Evolutionary conservation across 768 basidiomycete species (phyloP), one percentile per base, ranked within the genome.

Genomic region (Cystoderma amianthinum): DNA sequence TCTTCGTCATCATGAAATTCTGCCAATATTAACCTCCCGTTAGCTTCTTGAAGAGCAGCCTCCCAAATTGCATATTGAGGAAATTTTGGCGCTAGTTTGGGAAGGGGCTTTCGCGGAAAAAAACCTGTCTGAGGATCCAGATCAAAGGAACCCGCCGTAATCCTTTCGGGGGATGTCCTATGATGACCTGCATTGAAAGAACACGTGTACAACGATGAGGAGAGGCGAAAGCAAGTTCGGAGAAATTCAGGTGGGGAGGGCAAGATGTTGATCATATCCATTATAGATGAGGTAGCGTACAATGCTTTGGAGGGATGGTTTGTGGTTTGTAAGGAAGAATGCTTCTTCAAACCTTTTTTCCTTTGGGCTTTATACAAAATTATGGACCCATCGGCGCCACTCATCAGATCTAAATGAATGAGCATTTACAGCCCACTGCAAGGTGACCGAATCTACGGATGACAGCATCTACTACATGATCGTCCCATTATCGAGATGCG

Each of bases 121-220:
- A 97, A 98, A 0, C 95, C 95, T 0, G 87, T 83, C 11, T 72
- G 60, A 6, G 73, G 55, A 48, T 79, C 64, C 45, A 83, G 59
- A 49, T 82, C 80, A 43, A 78, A 82, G 43, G 78, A 69, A 2
- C 56, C 49, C 15, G 65, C 67, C 9, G 63, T 54, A 32, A 59
- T 65, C 19, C 62, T 63, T 19, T 55, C 57, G 11, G 58, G 51
- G 36, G 52, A 48, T 4, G 56, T 36, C 44, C 60, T 58, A 37
- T 60, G 61, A 40, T 58, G 55, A 34, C 52, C 47, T 42, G 57
- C 55, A 22, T 58, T 56, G 42, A 69, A 55, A 28, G 68, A 60
- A 4, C 75, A 73, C 40, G 66, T 67, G 39, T 78, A 58, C 19
- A 73, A 48, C 21, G 68, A 71, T 16, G 75, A 44, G 11, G 67